Percentiles rank a stretch among this genome's conserved stretches.
These are phyloP conservation scores for Aspergillus saccharolyticus DNA, from an alignment of 495 filamentous ascomycete genomes.

Conservation along the genomic window DNA sequence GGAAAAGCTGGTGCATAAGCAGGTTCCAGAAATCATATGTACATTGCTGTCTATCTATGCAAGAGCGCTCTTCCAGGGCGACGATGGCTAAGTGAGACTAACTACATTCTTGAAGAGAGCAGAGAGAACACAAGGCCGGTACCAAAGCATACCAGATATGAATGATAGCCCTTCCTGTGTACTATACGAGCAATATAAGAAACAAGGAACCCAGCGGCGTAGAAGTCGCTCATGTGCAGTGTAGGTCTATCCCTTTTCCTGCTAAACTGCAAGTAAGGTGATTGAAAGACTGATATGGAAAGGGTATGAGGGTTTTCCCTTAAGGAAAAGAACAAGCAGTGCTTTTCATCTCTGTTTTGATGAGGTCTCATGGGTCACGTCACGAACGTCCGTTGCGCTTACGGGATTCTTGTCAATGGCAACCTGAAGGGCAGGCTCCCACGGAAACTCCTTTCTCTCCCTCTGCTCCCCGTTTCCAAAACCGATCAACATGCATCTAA, in stretches of 20 bases:
- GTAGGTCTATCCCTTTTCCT: neutral
- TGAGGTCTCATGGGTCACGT: constrained; percentile 7
- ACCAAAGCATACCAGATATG: neutral
- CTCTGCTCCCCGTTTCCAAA: neutral
- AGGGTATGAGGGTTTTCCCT: neutral
- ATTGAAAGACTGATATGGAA: neutral
- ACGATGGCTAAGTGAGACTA: neutral
- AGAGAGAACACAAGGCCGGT: neutral
- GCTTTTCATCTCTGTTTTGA: neutral
- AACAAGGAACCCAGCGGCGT: neutral
- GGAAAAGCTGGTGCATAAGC: neutral
- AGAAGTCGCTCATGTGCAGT: neutral
- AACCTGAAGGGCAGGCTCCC: neutral
- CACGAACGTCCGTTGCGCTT: neutral
- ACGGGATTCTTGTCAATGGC: neutral
- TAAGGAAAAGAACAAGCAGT: neutral
- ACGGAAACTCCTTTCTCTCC: neutral
- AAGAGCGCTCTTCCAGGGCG: neutral
- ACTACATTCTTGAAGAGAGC: neutral
- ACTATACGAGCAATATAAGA: neutral
- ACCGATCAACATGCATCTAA: constrained; percentile 17
- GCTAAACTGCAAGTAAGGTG: neutral
- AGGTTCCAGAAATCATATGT: neutral
- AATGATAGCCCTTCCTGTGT: neutral
- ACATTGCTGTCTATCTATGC: neutral